Conservation (phyloP, 805 yeast species). For the Ogataea sp. region DNA sequence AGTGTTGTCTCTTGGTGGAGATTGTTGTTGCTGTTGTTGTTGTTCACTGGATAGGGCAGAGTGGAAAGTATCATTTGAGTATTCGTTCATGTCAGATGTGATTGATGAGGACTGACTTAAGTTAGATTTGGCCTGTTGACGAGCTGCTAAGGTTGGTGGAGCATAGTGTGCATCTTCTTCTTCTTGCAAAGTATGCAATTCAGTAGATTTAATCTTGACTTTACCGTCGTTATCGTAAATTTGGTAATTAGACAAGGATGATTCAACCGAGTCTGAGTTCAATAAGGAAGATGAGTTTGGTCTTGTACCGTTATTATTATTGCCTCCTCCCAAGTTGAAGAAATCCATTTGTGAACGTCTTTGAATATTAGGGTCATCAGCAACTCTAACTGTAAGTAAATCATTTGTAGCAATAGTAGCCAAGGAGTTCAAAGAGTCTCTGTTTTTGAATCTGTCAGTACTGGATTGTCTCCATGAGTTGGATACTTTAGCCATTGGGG, state of each 20-base stretch:
- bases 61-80: conserved; percentile 1
- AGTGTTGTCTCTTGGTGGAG: too few relatives aligned
- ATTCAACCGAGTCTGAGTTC: conserved; percentile 18
- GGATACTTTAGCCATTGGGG: conserved; percentile 23
- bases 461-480: conserved; percentile 54
- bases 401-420: conserved; percentile 86
- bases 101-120: not conserved
- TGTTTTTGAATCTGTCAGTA: conserved; percentile 33
- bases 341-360: conserved; percentile 26
- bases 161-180: not conserved
- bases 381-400: conserved; percentile 68
- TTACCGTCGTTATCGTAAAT: conserved; percentile 38
- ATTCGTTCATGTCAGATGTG: not conserved
- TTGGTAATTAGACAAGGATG: conserved; percentile 30
- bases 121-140: too few relatives aligned
- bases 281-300: conserved; percentile 12
- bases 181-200: conserved; percentile 4
- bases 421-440: conserved; percentile 62
- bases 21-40: not conserved
- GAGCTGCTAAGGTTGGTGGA: not conserved
- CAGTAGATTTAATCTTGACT: conserved; percentile 8
- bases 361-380: conserved; percentile 44
- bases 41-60: too few relatives aligned
- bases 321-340: conserved; percentile 5
- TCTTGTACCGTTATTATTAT: conserved; percentile 16